Percentiles rank a stretch among this genome's conserved stretches.
phyloP scores from a whole-genome alignment of 2,329 filamentous ascomycete genomes.

The Scedosporium minutisporum region DNA sequence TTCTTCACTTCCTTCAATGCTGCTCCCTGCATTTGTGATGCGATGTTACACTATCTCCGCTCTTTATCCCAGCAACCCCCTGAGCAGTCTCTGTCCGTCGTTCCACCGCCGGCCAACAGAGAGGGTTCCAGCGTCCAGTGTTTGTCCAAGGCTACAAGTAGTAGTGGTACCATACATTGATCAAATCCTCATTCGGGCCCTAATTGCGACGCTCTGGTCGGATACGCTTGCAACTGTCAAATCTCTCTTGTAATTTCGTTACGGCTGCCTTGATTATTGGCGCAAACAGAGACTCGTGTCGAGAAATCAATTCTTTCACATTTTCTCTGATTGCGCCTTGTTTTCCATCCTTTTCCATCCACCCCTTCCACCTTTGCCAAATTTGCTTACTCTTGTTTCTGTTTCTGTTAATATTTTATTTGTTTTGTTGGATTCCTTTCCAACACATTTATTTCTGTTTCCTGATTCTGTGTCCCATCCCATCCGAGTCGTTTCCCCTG shows the following conservation, averaged over 20 bases:
- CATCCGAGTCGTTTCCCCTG: too few relatives aligned
- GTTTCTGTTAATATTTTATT: background rate
- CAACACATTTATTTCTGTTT: too few relatives aligned
- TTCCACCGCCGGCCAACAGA: too few relatives aligned
- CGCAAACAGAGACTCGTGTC: background rate
- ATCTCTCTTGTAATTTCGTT: background rate
- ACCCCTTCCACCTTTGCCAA: background rate
- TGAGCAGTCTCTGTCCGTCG: background rate
- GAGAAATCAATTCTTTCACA: background rate
- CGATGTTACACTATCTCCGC: background rate
- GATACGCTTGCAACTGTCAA: too few relatives aligned
- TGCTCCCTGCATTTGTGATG: background rate
- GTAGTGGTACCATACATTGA: background rate
- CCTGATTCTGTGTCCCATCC: too few relatives aligned
- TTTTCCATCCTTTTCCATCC: background rate
- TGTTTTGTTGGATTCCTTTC: background rate
- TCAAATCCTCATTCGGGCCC: background rate
- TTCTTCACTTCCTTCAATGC: background rate
- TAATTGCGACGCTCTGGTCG: background rate
- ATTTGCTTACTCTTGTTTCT: constrained; percentile 5
- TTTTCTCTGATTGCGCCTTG: background rate
- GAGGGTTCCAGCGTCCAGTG: too few relatives aligned
- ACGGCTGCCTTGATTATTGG: background rate
- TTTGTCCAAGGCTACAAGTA: too few relatives aligned
- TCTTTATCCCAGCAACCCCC: background rate